phyloP scores from a whole-genome alignment of 2,329 filamentous ascomycete species.

The Pseudogymnoascus sp. region DNA sequence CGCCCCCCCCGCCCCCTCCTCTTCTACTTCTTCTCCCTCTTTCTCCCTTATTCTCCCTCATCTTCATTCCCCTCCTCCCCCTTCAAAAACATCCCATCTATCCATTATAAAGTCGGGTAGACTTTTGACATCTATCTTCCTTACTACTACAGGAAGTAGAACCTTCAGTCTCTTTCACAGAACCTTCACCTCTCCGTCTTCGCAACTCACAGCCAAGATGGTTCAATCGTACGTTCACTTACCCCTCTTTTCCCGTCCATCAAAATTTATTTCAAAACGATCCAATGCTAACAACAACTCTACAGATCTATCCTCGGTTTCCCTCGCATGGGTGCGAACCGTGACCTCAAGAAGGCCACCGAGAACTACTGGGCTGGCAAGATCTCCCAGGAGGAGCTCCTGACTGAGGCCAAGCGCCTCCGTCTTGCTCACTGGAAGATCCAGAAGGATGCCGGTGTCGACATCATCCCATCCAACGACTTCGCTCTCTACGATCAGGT shows the following conservation, averaged over 20 bases:
- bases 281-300: conserved; percentile 13
- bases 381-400: conserved; percentile 81
- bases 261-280: background rate
- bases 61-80: conserved; percentile 12
- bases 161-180: conserved; percentile 1
- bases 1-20: conserved; percentile 10
- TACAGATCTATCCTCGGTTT: conserved; percentile 75
- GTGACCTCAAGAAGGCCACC: conserved; percentile 99
- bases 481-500: conserved; percentile 98
- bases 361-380: conserved; percentile 97
- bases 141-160: conserved; percentile 5
- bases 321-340: conserved; percentile 95
- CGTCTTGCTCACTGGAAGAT: conserved; percentile 98
- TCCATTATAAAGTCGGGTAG: background rate
- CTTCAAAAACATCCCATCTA: background rate
- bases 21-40: conserved; percentile 13
- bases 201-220: conserved; percentile 37
- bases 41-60: conserved; percentile 14
- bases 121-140: conserved; percentile 6
- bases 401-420: conserved; percentile 93
- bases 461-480: conserved; percentile 98
- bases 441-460: conserved; percentile 96
- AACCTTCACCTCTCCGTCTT: conserved; percentile 5
- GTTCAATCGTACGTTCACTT: conserved; percentile 48
- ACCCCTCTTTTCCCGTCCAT: background rate